Evolutionary conservation across 495 filamentous ascomycete genomes (phyloP).

Genomic region (Acidiella bohemica): DNA sequence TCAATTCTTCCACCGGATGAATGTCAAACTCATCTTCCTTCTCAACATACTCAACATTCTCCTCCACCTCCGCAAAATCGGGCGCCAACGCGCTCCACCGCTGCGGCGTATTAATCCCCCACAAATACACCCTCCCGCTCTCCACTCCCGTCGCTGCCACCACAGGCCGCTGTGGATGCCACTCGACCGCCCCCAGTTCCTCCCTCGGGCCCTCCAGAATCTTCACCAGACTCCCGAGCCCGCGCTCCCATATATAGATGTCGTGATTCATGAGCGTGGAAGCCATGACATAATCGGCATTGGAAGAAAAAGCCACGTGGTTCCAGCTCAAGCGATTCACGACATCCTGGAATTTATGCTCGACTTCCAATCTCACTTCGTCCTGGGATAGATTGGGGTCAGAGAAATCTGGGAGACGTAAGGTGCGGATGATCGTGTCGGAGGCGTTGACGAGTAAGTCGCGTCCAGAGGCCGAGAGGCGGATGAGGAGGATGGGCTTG

Average conservation of each 20-base stretch:
- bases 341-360: constrained; percentile 97
- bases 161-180: constrained; percentile 83
- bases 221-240: constrained; percentile 82
- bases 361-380: constrained; percentile 72
- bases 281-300: constrained; percentile 83
- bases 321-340: constrained; percentile 93
- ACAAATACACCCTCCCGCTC: constrained; percentile 76
- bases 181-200: constrained; percentile 87
- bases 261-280: constrained; percentile 95
- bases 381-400: constrained; percentile 45
- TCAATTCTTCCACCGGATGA: constrained; percentile 85
- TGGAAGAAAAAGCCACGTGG: constrained; percentile 74
- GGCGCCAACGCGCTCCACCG: constrained; percentile 94
- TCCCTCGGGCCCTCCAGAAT: constrained; percentile 86
- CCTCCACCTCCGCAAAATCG: constrained; percentile 94
- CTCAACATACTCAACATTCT: constrained; percentile 93
- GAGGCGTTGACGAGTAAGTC: constrained; percentile 80
- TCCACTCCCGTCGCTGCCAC: constrained; percentile 84
- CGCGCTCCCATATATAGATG: constrained; percentile 95
- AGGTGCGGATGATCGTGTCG: constrained; percentile 82
- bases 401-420: constrained; percentile 56
- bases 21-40: constrained; percentile 96
- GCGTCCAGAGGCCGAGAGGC: constrained; percentile 67
- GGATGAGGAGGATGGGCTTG: constrained; percentile 77
- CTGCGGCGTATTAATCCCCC: constrained; percentile 84